Conservation (phyloP, 2,329 filamentous ascomycete genomes). For the Amesomyces nigricolor region DNA sequence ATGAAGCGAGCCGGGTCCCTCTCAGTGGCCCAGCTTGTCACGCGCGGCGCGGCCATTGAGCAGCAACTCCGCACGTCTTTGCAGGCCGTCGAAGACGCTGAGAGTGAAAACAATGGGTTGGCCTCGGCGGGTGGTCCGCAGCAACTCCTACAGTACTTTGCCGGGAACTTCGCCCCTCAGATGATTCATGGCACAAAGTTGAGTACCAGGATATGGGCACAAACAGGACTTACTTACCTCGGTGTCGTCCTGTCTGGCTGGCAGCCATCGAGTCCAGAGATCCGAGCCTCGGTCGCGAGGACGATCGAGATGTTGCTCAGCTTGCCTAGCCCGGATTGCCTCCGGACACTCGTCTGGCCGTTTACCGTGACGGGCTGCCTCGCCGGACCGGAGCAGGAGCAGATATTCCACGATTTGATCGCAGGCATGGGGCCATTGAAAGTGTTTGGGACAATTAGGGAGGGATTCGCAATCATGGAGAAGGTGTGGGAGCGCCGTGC, state of each 20-base stretch:
- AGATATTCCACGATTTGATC: constrained; percentile 38
- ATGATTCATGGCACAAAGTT: constrained; percentile 12
- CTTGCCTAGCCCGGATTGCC: constrained; percentile 27
- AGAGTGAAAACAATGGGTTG: not conserved
- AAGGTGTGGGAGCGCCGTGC: constrained; percentile 39
- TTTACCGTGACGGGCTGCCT: constrained; percentile 35
- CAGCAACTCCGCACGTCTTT: constrained; percentile 33
- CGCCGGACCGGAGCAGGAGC: constrained; percentile 37
- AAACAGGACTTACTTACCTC: constrained; percentile 44
- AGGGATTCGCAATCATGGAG: constrained; percentile 42
- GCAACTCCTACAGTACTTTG: constrained; percentile 13
- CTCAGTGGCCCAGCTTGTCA: constrained; percentile 41
- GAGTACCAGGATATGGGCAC: constrained; percentile 42
- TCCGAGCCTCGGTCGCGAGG: constrained; percentile 31
- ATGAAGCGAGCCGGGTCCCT: constrained; percentile 39
- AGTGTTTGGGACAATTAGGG: constrained; percentile 42
- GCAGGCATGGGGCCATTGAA: constrained; percentile 37
- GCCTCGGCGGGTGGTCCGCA: not conserved
- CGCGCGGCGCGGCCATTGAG: constrained; percentile 39
- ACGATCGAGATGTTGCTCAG: constrained; percentile 32
- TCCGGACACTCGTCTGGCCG: constrained; percentile 34
- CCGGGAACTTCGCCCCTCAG: not conserved
- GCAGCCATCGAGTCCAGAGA: constrained; percentile 42
- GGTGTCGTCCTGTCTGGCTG: constrained; percentile 45
- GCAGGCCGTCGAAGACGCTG: constrained; percentile 26